Base-by-base conservation (phyloP, 1,139 yeast genomes). In the Insectozyma bohioensis region DNA sequence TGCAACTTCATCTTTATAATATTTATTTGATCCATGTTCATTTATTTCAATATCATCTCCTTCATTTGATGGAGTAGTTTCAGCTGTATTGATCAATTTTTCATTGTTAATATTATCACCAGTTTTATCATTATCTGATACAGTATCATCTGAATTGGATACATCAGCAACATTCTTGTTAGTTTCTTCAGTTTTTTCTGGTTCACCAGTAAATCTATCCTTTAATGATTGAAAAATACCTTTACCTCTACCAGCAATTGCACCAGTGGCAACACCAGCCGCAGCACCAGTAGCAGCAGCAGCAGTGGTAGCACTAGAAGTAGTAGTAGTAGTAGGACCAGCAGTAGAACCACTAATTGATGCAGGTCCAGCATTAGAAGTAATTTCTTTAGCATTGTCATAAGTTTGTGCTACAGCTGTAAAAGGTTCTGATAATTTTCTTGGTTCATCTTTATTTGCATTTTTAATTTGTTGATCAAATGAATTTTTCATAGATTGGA, bases 211-310 rank as follows among this genome's bases (percentile, higher is more conserved):
- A 22, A 61, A 51, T 33, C 61, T 54, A 26, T 61, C 66, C 30
- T 61, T 54, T 24, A 65, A 52, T 31, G 61, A 54, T 44, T 60
- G 68, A 45, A 63, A 63, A 7, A 64, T 47, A 7, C 69, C 67
- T 39, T 52, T 62, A 22, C 53, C 55, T 32, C 52, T 52, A 25
- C 43, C 34, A 15, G 38, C 30, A 16, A 22, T 7, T 5, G 31
- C 11, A 24, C 2, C n/a, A n/a, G n/a, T n/a, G n/a, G n/a, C n/a
- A n/a, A n/a, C n/a, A n/a, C n/a, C n/a, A n/a, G n/a, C n/a, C n/a
- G 25, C 6, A 11, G 20, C 14, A 4, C 28, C 28, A 12, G 18
- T 25, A 11, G 23, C 28, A 29, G 22, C n/a, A 9, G 8, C 8
- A 6, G 28, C 44, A 9, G 35, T 37, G n/a, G n/a, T n/a, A n/a